Percentiles rank a stretch among this genome's conserved stretches.
phyloP scores from a whole-genome alignment of 768 basidiomycete genomes.

The Termitomyces sp. region DNA sequence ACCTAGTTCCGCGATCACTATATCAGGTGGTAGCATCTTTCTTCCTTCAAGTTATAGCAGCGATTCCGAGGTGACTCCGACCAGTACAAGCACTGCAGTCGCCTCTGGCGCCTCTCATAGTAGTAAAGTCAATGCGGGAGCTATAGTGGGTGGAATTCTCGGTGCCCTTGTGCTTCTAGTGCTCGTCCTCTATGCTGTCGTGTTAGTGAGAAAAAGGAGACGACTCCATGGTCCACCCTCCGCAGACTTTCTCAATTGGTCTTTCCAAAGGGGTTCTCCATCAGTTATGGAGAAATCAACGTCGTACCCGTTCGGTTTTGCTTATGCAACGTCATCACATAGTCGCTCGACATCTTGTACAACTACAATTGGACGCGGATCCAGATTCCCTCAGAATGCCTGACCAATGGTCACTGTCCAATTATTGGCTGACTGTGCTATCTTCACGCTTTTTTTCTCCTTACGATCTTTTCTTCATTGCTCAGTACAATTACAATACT shows the following conservation, averaged over 20 bases:
- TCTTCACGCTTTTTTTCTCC: no score
- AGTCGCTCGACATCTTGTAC: neutral
- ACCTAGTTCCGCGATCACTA: no score
- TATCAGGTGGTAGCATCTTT: neutral
- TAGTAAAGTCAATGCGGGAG: slow-evolving; percentile 36
- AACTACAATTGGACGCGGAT: no score
- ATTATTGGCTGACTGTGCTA: no score
- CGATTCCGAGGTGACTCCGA: neutral
- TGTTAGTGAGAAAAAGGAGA: slow-evolving; percentile 41
- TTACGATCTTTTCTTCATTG: no score
- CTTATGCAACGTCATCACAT: slow-evolving; percentile 5
- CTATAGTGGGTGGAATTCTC: slow-evolving; percentile 53
- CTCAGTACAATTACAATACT: no score
- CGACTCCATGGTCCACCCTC: slow-evolving; percentile 49
- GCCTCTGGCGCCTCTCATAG: slow-evolving; percentile 7
- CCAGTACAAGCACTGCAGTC: neutral
- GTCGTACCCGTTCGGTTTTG: neutral
- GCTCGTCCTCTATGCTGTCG: slow-evolving; percentile 27
- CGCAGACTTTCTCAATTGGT: slow-evolving; percentile 47
- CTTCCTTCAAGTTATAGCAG: no score
- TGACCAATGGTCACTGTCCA: no score
- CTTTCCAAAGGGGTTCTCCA: slow-evolving; percentile 2
- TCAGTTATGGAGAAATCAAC: neutral
- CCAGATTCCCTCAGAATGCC: no score
- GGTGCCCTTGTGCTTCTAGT: slow-evolving; percentile 42